Evolutionary conservation across 306 rosid species (phyloP), one percentile per base, ranked within the genome.

Genomic region (Comarum palustre): DNA sequence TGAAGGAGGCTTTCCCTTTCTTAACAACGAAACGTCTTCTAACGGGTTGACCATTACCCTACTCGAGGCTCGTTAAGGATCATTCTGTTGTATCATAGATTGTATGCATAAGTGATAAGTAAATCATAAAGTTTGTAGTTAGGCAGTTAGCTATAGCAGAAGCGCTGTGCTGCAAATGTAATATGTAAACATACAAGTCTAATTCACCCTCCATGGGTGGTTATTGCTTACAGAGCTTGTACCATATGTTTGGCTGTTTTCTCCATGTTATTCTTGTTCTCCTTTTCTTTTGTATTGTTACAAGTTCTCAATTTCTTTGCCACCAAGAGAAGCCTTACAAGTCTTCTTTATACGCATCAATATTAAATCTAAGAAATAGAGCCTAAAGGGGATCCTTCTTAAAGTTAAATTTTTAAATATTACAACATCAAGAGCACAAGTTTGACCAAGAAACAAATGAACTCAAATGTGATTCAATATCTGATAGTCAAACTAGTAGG

Each of bases 21-120:
- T 41, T 59, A 72, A 64, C 27, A 36, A 63, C 29, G 73, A 77
- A 42, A 25, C 14, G 4, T 46, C 66, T 27, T 69, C 77, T 47
- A 84, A 63, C 7, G 85, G 85, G 42, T 16, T 71, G 4, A 73
- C 63, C 51, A 22, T 79, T 43, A 77, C 79, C 32, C 42, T 42
- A 65, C 70, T 55, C 6, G 71, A 36, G 77, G 67, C 86, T 69
- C 81, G 85, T 46, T 85, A 38, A 73, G 43, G 68, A 73, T 62
- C 17, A 14, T 45, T 67, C 2, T 55, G 19, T 29, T 39, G 51
- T 67, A 16, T 29, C 66, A 67, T 14, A 67, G 16, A 43, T 25
- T 46, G 25, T 31, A 7, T 45, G 54, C 57, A 15, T 24, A 16
- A 59, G 68, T 45, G 59, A 5, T 4, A 5, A 34, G 38, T 34